Evolutionary conservation across 2,329 filamentous ascomycete genomes (phyloP).

Genomic region (Lecanicillium sp.): DNA sequence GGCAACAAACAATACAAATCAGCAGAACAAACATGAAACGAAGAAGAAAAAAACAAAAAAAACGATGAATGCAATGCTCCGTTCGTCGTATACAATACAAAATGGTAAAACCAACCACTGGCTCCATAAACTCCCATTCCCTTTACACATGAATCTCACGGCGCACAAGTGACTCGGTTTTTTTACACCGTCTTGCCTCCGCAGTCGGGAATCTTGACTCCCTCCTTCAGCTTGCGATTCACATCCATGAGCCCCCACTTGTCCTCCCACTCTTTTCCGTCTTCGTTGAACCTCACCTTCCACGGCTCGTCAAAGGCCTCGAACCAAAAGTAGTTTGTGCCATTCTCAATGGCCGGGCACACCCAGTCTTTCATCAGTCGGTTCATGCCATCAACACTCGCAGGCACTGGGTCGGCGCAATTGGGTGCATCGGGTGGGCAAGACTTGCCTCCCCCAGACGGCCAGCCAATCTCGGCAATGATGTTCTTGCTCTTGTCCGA

Average conservation of each 20-base stretch:
- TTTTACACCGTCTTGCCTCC: slow-evolving; percentile 57
- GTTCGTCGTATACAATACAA: too few relatives aligned
- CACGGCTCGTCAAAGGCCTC: slow-evolving; percentile 95
- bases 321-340: slow-evolving; percentile 95
- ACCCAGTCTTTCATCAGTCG: slow-evolving; percentile 81
- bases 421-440: slow-evolving; percentile 50
- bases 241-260: slow-evolving; percentile 91
- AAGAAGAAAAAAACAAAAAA: slow-evolving; percentile 4
- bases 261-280: slow-evolving; percentile 81
- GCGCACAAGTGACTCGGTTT: too few relatives aligned
- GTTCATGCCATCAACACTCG: slow-evolving; percentile 74
- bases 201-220: slow-evolving; percentile 81
- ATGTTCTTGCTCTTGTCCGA: slow-evolving; percentile 58
- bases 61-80: not conserved
- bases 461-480: slow-evolving; percentile 91
- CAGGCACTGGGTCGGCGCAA: slow-evolving; percentile 63
- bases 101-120: too few relatives aligned
- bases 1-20: not conserved
- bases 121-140: too few relatives aligned
- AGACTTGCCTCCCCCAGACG: slow-evolving; percentile 68
- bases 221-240: slow-evolving; percentile 72
- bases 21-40: not conserved
- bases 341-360: slow-evolving; percentile 69
- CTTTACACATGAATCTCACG: too few relatives aligned
- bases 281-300: slow-evolving; percentile 70